Base-by-base conservation (phyloP, 1,139 yeast genomes). In the Hemisphaericaspora xylofermentans region DNA sequence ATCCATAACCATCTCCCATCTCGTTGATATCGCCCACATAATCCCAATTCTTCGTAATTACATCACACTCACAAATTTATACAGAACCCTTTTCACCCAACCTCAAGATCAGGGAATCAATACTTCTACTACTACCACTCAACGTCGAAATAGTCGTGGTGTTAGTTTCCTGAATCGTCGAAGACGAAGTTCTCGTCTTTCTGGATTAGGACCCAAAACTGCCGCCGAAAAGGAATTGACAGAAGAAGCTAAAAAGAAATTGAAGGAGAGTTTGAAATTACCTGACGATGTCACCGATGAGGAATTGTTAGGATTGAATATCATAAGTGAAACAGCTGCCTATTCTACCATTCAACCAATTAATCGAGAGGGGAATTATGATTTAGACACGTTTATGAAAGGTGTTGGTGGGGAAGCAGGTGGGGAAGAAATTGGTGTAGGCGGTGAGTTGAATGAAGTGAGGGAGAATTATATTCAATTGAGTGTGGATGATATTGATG, bases 261-360 rank as follows among this genome's bases (percentile, higher is more conserved):
- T 71, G 26, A 65, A 64, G 33, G 66, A 67, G 32, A 58, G 74
- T 1, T 57, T 71, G 27, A 66, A 66, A 43, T 51, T 71, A 18
- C 55, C 72, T 1, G 57, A 59, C 31, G 69, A 67, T 42, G 68
- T 65, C 6, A 63, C 71, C 0, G 73, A 70, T 42, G 74, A 68
- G 44, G 74, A 71, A 46, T 53, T 71, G 10, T 49, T 67, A 33
- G 67, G 70, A 6, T 55, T 71, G 32, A 66, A 57, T 49, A 63
- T 69, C 1, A 54, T 67, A 13, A 46, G 52, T 41, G 47, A 52
- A 29, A 49, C 48, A 34, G 55, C 61, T 14, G 48, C 45, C 27
- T 49, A 49, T 33, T 51, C 58, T n/a, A 51, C 56, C 2, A 54
- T 52, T n/a, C 54, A 52, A 30, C 51, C 53, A 4, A 52, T 55